Evolutionary conservation across 225 moss, liverwort and hornwort species (phyloP), one percentile per base, ranked within the genome.

Genomic region (Physcomitrium patens): DNA sequence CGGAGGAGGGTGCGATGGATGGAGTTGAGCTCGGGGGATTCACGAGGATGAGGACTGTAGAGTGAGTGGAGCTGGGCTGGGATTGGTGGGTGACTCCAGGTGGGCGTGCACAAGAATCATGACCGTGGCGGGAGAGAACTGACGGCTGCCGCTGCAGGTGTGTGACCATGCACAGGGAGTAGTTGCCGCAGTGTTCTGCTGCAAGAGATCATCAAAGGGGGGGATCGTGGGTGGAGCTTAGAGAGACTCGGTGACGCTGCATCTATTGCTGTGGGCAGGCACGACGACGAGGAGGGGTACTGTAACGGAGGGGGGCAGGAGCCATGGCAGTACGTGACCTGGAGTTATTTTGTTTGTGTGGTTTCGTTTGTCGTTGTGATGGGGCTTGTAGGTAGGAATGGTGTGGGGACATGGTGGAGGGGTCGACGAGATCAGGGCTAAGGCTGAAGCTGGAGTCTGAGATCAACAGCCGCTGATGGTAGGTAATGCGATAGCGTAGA

Each of bases 231-330:
- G 53, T 76, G 43, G 43, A 61, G 76, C 61, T 37, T 37, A 63
- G 17, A 63, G 17, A 63, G 70, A 1, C 65, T 52, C 16, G 1
- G 60, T 74, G 74, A 72, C 78, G 49, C 48, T 20, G 53, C 45
- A 19, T 65, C 74, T 74, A 60, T 82, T 66, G 78, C 74, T 48
- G 26, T 68, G 72, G 41, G 16, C 20, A 19, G 70, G 63, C 69
- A 50, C 71, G 19, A 37, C 31, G 24, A 24, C 1, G 24, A 24
- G 75, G 15, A 19, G 27, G 27, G 49, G 47, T 3, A 12, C 60
- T 17, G 24, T 24, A 24, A 24, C 24, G 75, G 15, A 19, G 27
- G 27, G 49, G 47, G 10, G 17, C 60, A 22, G 24, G 44, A n/a
- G 26, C 22, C 54, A 48, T 57, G 67, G 49, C 55, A 70, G 18